phyloP scores from a whole-genome alignment of 345 rosid species.

The Rhodamnia rubescens region DNA sequence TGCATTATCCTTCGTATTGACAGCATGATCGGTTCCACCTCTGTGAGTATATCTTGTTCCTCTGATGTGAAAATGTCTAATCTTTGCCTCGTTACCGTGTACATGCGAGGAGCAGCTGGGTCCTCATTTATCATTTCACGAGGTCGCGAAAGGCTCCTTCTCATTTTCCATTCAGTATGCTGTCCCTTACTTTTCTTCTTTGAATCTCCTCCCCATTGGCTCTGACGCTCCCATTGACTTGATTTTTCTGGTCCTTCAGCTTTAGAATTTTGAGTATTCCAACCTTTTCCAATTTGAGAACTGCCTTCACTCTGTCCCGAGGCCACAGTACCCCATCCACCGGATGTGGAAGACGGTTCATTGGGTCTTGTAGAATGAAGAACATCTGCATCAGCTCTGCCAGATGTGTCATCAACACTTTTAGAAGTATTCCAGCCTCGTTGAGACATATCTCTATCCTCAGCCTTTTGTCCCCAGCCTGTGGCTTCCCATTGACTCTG shows the following conservation, averaged over 20 bases:
- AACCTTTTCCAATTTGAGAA: background rate
- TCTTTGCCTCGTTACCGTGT: conserved; percentile 53
- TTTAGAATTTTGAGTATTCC: background rate
- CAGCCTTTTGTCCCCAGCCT: background rate
- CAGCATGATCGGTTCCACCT: conserved; percentile 56
- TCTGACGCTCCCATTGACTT: conserved; percentile 6
- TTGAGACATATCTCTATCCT: background rate
- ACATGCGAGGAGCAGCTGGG: conserved; percentile 20
- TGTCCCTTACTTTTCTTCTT: conserved; percentile 40
- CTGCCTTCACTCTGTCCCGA: background rate
- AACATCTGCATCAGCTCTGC: background rate
- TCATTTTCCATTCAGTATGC: conserved; percentile 46
- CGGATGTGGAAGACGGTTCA: background rate
- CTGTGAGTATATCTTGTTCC: conserved; percentile 66
- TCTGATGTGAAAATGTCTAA: conserved; percentile 74
- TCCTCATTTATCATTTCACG: conserved; percentile 23
- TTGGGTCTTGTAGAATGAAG: background rate
- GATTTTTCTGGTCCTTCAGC: background rate
- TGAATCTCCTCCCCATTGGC: conserved; percentile 11
- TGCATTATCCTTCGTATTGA: conserved; percentile 55
- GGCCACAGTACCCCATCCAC: background rate
- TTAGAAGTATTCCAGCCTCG: background rate
- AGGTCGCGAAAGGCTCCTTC: conserved; percentile 38
- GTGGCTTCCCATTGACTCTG: background rate
- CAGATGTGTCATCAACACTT: background rate